Conservation (phyloP, 2,329 filamentous ascomycete genomes). For the Coniochaeta prunicola region DNA sequence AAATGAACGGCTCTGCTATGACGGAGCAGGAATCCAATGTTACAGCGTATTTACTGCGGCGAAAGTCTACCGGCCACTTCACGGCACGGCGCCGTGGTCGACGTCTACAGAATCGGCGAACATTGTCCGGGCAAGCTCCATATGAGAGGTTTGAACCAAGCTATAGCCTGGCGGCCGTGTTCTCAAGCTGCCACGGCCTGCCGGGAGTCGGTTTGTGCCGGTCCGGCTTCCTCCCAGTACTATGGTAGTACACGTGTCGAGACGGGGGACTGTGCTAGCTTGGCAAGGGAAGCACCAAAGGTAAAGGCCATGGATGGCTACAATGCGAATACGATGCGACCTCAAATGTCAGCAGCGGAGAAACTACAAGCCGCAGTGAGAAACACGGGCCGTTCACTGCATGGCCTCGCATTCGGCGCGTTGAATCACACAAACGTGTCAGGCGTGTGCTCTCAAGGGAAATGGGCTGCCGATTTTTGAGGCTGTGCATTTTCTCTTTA, state of each 20-base stretch:
- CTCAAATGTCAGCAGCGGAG: background rate
- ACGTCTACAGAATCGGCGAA: background rate
- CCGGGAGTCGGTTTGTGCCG: background rate
- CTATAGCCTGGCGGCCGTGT: too few relatives aligned
- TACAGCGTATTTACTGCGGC: background rate
- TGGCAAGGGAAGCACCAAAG: background rate
- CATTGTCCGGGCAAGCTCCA: background rate
- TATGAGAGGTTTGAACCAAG: background rate
- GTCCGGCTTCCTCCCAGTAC: too few relatives aligned
- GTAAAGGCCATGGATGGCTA: background rate
- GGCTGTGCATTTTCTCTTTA: background rate
- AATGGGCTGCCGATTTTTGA: background rate
- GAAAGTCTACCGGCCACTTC: background rate
- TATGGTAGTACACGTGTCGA: too few relatives aligned
- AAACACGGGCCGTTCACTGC: background rate
- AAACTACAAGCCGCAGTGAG: background rate
- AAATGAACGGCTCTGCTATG: conserved; percentile 22
- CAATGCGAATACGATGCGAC: background rate
- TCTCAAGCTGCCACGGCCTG: too few relatives aligned
- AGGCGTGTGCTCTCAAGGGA: too few relatives aligned
- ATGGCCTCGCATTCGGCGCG: background rate
- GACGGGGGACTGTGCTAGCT: too few relatives aligned
- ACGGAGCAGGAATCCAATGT: background rate
- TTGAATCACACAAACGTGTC: background rate
- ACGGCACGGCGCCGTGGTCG: background rate